Conservation (phyloP, 768 basidiomycete genomes). For the Hebeloma cylindrosporum region DNA sequence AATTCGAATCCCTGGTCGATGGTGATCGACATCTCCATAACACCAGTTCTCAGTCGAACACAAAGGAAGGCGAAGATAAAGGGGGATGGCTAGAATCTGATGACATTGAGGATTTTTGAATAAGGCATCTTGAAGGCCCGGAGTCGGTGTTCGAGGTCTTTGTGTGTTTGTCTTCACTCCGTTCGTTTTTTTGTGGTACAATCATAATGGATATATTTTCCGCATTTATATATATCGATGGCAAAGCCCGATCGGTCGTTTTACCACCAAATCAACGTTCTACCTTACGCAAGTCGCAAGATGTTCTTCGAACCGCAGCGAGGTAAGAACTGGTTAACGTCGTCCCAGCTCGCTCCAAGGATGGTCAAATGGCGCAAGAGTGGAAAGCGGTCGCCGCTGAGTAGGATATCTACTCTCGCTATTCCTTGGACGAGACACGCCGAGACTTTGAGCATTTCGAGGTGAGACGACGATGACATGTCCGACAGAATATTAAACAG, state of each 20-base stretch:
- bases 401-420: conserved; percentile 15
- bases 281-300: too few species aligned
- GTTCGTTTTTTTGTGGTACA: neutral
- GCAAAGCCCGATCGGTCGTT: too few species aligned
- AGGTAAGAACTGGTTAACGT: conserved; percentile 19
- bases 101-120: conserved; percentile 55
- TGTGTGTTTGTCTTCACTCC: neutral
- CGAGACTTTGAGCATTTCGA: conserved; percentile 13
- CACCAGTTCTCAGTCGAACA: conserved; percentile 1
- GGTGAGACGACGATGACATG: conserved; percentile 4
- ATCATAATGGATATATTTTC: neutral
- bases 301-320: conserved; percentile 18
- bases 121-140: too few species aligned
- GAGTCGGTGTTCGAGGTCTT: conserved; percentile 9
- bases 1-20: conserved; percentile 32
- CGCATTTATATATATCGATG: neutral
- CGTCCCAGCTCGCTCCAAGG: conserved; percentile 12
- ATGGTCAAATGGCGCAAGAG: conserved; percentile 12
- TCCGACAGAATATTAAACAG: conserved; percentile 10
- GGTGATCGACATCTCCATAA: conserved; percentile 25
- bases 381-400: conserved; percentile 10
- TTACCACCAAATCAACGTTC: too few species aligned
- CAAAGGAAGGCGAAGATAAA: conserved; percentile 16
- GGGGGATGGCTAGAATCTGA: conserved; percentile 58
- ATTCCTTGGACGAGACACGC: conserved; percentile 16